A percentile compares a stretch with the other conserved stretches of the same genome.
Evolutionary conservation across 2,329 filamentous ascomycete genomes (phyloP).

Genomic region (Leptodontidium sp.): DNA sequence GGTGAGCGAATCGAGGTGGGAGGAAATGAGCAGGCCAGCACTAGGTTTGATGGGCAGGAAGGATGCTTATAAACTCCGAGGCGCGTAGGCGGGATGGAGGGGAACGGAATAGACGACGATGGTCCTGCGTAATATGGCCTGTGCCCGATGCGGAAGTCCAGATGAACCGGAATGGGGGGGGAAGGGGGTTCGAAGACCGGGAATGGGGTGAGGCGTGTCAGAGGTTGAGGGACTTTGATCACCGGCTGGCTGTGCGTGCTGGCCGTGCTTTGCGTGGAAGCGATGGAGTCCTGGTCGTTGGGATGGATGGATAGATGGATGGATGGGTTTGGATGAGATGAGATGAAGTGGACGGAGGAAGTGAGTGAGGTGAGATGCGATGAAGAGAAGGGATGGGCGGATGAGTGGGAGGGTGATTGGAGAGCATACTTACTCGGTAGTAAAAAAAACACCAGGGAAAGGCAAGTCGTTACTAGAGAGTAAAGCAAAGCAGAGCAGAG

Average conservation of each 20-base stretch:
- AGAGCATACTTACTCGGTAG: too few species aligned
- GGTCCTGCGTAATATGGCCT: conserved; percentile 26
- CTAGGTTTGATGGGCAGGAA: conserved; percentile 29
- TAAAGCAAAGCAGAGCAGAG: neutral
- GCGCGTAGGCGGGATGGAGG: conserved; percentile 5
- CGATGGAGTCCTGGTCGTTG: neutral
- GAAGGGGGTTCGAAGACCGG: neutral
- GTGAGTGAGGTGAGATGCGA: neutral
- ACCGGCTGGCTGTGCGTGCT: conserved; percentile 15
- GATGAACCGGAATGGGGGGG: conserved; percentile 22
- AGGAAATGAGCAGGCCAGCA: conserved; percentile 24
- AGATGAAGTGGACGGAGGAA: neutral
- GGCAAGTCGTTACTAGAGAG: neutral
- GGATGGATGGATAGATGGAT: neutral
- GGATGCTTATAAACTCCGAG: conserved; percentile 29
- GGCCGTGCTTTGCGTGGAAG: neutral
- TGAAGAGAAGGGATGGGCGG: neutral
- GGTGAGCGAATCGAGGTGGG: conserved; percentile 18
- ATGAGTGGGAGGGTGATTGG: too few species aligned
- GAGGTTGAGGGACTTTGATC: conserved; percentile 12
- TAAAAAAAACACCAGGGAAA: neutral
- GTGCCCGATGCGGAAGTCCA: conserved; percentile 14
- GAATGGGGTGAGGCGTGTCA: conserved; percentile 10
- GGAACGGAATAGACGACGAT: conserved; percentile 7
- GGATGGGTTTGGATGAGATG: neutral